Evolutionary conservation across 345 rosid genomes (phyloP), one percentile per base, ranked within the genome.

Genomic region (Passiflora organensis): DNA sequence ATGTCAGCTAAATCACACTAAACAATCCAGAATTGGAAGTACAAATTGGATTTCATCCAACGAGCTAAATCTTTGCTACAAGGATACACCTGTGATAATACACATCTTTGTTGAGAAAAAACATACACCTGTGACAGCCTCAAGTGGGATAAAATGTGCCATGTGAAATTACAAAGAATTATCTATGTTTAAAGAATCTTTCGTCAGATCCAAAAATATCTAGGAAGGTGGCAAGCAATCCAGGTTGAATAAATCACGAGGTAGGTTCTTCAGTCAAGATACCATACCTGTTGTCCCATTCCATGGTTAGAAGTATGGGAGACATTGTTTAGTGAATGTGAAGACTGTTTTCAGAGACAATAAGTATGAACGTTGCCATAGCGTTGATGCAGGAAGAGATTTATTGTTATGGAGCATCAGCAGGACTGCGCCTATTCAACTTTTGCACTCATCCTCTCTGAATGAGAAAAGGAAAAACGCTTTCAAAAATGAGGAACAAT

Each of bases 401-500:
- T 28, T 28, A 28, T 28, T 28, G 34, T 28, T 28, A 8, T 28
- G 34, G 21, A 22, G 24, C 23, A 13, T 12, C 16, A 20, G 43
- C 53, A 44, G 17, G 43, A 52, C 32, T 38, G 39, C 19, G 21
- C 28, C 52, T 80, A 81, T 24, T 65, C 82, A 34, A 87, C 96
- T 67, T 82, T 67, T 22, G 85, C 79, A 70, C 96, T 88, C 64
- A 86, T 63, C 18, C 96, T 83, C 78, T 91, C 95, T 88, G 85
- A 47, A 72, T 37, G 21, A 50, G 56, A 24, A 67, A 59, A 63
- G 49, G 19, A 46, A 50, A 6, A 48, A 41, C 1, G 54, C 1
- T 48, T 15, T 56, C 6, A 60, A 11, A 32, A 13, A 18, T 39
- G 42, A 50, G 15, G 25, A 44, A 53, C 32, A 19, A 28, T 28